Evolutionary conservation across 768 basidiomycete species (phyloP).

Genomic region (Vararia minispora): DNA sequence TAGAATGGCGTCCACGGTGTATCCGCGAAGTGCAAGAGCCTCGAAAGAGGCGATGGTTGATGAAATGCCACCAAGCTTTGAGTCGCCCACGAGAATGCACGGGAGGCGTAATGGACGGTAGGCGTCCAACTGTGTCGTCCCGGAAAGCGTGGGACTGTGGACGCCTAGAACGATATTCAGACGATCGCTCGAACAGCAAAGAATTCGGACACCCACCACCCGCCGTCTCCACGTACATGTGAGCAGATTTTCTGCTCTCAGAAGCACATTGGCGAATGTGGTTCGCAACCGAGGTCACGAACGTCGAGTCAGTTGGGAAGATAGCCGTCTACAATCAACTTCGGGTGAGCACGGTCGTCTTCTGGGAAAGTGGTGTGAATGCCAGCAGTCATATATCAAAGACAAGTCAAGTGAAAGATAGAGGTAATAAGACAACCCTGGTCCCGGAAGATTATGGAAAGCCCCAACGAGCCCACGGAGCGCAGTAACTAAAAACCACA

Average conservation of each 20-base stretch:
- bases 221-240: constrained; percentile 88
- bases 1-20: constrained; percentile 73
- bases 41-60: constrained; percentile 90
- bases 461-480: too few relatives aligned
- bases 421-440: too few relatives aligned
- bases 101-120: constrained; percentile 86
- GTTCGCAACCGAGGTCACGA: constrained; percentile 51
- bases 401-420: too few relatives aligned
- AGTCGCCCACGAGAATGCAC: constrained; percentile 78
- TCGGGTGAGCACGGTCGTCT: too few relatives aligned
- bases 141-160: constrained; percentile 79
- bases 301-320: constrained; percentile 52
- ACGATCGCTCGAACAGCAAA: constrained; percentile 2
- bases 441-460: too few relatives aligned
- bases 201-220: constrained; percentile 59
- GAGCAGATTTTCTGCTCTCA: constrained; percentile 21
- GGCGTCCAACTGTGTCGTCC: constrained; percentile 73
- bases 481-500: too few relatives aligned
- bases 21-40: constrained; percentile 82
- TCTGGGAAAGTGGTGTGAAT: too few relatives aligned
- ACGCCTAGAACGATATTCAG: constrained; percentile 45
- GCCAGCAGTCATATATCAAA: too few relatives aligned
- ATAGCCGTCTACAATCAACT: constrained; percentile 1
- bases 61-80: constrained; percentile 88
- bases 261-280: constrained; percentile 48